Evolutionary conservation across 495 filamentous ascomycete genomes (phyloP).

Genomic region (Neurospora sp.): DNA sequence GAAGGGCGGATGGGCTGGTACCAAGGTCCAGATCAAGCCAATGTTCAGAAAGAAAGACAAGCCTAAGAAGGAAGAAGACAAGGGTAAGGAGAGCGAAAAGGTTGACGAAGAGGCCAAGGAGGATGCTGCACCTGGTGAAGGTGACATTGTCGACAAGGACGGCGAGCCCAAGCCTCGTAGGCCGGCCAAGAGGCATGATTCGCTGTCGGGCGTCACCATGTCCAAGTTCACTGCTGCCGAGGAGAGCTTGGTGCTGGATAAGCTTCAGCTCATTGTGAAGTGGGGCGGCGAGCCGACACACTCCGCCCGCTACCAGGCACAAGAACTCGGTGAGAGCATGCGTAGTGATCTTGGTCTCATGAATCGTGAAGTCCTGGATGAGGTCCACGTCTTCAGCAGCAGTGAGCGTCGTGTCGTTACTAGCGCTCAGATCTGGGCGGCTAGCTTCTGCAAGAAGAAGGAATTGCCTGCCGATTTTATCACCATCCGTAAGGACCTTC

Average conservation of each 20-base stretch:
- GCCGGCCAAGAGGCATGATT: slow-evolving; percentile 60
- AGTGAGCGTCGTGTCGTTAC: slow-evolving; percentile 90
- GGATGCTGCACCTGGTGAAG: background rate
- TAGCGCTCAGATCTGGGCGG: slow-evolving; percentile 93
- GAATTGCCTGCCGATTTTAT: slow-evolving; percentile 76
- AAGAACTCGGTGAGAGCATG: slow-evolving; percentile 90
- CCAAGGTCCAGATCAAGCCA: slow-evolving; percentile 98
- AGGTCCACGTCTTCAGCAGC: slow-evolving; percentile 87
- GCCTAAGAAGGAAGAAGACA: slow-evolving; percentile 20
- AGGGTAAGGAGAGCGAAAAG: slow-evolving; percentile 32
- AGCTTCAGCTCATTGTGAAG: slow-evolving; percentile 94
- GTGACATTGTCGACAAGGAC: slow-evolving; percentile 6
- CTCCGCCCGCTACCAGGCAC: slow-evolving; percentile 88
- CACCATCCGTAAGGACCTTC: slow-evolving; percentile 79
- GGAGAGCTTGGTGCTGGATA: slow-evolving; percentile 82
- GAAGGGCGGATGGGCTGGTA: slow-evolving; percentile 88
- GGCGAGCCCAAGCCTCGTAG: slow-evolving; percentile 12
- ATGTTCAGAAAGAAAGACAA: slow-evolving; percentile 83
- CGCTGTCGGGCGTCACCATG: slow-evolving; percentile 73
- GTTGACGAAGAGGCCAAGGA: slow-evolving; percentile 1
- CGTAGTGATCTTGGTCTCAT: slow-evolving; percentile 87
- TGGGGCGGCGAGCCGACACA: slow-evolving; percentile 99
- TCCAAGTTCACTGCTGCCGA: slow-evolving; percentile 84
- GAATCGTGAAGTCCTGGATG: slow-evolving; percentile 81
- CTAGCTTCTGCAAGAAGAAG: slow-evolving; percentile 79